phyloP scores from a whole-genome alignment of 768 basidiomycete species.

The Macrolepiota albuminosa region DNA sequence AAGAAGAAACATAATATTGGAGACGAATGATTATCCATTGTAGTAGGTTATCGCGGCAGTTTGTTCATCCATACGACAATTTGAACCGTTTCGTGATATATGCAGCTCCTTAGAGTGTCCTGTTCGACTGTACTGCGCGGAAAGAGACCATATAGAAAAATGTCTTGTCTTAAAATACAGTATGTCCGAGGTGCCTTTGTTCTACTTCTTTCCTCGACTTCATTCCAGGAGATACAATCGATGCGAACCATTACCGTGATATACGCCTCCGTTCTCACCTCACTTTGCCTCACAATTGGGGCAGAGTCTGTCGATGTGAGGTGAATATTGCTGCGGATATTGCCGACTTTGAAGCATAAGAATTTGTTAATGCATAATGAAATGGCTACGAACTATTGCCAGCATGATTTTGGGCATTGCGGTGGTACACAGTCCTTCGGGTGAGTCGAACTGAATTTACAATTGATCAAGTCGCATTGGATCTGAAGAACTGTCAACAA shows the following conservation, averaged over 20 bases:
- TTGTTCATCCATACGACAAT: constrained; percentile 4
- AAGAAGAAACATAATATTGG: constrained; percentile 87
- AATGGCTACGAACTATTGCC: constrained; percentile 58
- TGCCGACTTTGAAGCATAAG: constrained; percentile 39
- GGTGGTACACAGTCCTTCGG: constrained; percentile 45
- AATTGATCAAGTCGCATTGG: constrained; percentile 52
- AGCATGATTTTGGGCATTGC: constrained; percentile 51
- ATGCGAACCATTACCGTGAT: no score
- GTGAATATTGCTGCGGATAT: constrained; percentile 65
- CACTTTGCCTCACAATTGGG: constrained; percentile 35
- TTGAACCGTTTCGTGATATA: background rate
- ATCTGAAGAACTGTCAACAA: constrained; percentile 36
- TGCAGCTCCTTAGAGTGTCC: background rate
- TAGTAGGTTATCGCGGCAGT: constrained; percentile 15
- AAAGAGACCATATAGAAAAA: background rate
- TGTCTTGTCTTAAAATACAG: constrained; percentile 2
- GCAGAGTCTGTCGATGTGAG: constrained; percentile 57
- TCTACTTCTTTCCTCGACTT: background rate
- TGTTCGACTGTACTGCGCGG: background rate
- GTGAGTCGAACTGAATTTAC: constrained; percentile 62
- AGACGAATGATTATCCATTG: constrained; percentile 45
- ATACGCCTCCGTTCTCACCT: background rate
- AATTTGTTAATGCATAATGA: background rate
- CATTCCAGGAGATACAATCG: background rate
- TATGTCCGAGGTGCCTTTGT: constrained; percentile 5